phyloP scores from a whole-genome alignment of 2,329 filamentous ascomycete species.

The Lasiodiplodia sp. region DNA sequence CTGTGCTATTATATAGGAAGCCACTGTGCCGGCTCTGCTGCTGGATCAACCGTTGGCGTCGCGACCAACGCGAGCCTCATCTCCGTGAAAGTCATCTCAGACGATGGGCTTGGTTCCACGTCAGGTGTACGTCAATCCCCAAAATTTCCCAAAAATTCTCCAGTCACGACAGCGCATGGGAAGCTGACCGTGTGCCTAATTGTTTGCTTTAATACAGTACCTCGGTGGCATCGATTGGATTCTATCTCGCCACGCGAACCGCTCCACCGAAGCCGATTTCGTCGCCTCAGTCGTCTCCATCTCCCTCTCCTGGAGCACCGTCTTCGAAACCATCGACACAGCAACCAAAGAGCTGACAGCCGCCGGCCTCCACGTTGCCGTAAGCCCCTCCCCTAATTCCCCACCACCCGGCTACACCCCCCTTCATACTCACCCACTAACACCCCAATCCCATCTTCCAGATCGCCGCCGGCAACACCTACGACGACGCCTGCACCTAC shows the following conservation, averaged over 20 bases:
- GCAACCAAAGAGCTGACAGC: constrained; percentile 3
- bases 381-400: neutral
- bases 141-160: constrained; percentile 8
- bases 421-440: neutral
- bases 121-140: neutral
- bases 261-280: constrained; percentile 42
- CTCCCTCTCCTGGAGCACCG: constrained; percentile 47
- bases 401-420: neutral
- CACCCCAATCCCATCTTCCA: constrained; percentile 15
- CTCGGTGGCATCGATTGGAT: constrained; percentile 50
- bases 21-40: constrained; percentile 45
- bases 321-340: constrained; percentile 20
- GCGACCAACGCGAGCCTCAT: constrained; percentile 47
- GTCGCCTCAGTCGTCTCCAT: constrained; percentile 45
- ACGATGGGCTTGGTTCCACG: constrained; percentile 42
- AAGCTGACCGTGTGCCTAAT: neutral
- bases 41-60: constrained; percentile 44
- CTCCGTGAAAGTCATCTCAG: constrained; percentile 47
- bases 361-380: constrained; percentile 31
- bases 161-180: neutral
- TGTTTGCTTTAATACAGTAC: constrained; percentile 33
- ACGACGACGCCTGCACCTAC: constrained; percentile 36
- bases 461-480: constrained; percentile 47
- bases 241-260: constrained; percentile 44
- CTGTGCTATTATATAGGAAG: constrained; percentile 35